Evolutionary conservation across 768 basidiomycete species (phyloP), one percentile per base, ranked within the genome.

Genomic region (Naganishia antarctica): DNA sequence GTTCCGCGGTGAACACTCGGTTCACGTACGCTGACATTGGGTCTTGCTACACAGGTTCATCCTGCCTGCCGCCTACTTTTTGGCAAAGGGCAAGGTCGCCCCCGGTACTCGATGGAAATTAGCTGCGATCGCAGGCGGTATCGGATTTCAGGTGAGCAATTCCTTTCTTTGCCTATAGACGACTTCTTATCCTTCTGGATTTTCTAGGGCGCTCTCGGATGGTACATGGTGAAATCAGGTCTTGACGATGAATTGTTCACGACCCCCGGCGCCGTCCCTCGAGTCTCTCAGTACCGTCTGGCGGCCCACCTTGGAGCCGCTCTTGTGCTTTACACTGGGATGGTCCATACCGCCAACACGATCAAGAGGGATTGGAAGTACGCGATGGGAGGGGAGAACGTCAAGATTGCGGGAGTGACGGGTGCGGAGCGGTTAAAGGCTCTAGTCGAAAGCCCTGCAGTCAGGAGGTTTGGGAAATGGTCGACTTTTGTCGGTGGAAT

Each of bases 151-250:
- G 25, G 53, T 57, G 23, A 23, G 53, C 43, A 44, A 15, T 18
- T n/a, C n/a, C n/a, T n/a, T n/a, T n/a, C n/a, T n/a, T n/a, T n/a
- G n/a, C n/a, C n/a, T n/a, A n/a, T n/a, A n/a, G n/a, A n/a, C n/a
- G n/a, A n/a, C n/a, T n/a, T n/a, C n/a, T n/a, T n/a, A n/a, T n/a
- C n/a, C n/a, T n/a, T n/a, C n/a, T n/a, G n/a, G n/a, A n/a, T n/a
- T n/a, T n/a, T 37, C 34, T 37, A 99, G 78, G 96, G 96, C 48
- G 82, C 84, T 21, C 82, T 99, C 21, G 96, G 96, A 28, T 99
- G 96, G 96, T 97, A 98, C 81, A 99, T 99, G 96, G 96, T 99
- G 61, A 88, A 93, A 76, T 97, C 92, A 13, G 96, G 96, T 1
- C 81, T 99, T 12, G 88, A 92, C 70, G 84, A 89, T 60, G 83